Conservation (phyloP, 139 green algal genomes). For the Deuterostichococcus epilithicus region DNA sequence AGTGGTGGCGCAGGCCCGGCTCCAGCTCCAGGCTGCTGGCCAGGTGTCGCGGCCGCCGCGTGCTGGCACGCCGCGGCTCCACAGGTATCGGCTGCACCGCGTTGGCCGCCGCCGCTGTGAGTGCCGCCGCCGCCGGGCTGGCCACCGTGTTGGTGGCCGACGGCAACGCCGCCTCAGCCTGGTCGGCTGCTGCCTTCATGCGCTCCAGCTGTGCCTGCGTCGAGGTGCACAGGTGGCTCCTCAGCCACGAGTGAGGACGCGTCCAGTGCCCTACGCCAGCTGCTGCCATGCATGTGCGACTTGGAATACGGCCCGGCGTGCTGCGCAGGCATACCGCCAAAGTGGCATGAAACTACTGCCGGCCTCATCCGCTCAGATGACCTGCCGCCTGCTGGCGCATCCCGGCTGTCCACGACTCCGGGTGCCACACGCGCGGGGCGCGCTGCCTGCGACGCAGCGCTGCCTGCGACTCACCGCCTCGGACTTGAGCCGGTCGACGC, state of each 20-base stretch:
- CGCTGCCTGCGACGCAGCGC: too few relatives aligned
- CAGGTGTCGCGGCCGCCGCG: constrained; percentile 21
- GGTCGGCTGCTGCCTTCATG: not conserved
- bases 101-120: not conserved
- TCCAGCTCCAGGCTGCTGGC: constrained; percentile 57
- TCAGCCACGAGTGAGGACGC: too few relatives aligned
- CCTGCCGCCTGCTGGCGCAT: too few relatives aligned
- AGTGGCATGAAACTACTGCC: too few relatives aligned
- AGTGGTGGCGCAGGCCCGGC: constrained; percentile 58
- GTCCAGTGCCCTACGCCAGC: too few relatives aligned
- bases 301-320: too few relatives aligned
- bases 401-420: too few relatives aligned
- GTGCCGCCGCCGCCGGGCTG: not conserved
- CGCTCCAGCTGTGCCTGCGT: not conserved
- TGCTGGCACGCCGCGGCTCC: not conserved
- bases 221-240: too few relatives aligned
- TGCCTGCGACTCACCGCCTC: constrained; percentile 55
- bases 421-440: too few relatives aligned
- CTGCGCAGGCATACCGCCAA: too few relatives aligned
- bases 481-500: constrained; percentile 68
- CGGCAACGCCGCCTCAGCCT: not conserved
- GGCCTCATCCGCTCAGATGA: too few relatives aligned
- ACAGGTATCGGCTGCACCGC: not conserved
- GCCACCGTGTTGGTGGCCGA: not conserved
- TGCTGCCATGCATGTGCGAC: too few relatives aligned